Conservation (phyloP, 352 stramenopile species). For the Phytophthora boehmeriae region DNA sequence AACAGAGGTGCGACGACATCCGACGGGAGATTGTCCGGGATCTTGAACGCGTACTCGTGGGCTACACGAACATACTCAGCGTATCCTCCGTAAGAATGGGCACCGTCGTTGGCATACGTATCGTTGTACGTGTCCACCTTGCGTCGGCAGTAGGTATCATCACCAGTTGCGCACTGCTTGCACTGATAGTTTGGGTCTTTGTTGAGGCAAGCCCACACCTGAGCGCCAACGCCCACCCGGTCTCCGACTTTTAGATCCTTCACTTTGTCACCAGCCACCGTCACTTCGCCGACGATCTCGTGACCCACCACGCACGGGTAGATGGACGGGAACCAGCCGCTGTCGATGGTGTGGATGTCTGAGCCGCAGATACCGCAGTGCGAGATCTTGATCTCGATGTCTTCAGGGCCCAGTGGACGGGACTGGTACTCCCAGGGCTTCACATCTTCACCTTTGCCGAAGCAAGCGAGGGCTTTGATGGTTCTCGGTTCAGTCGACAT, state of each 20-base stretch:
- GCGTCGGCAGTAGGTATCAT: too few species aligned
- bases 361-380: slow-evolving; percentile 68
- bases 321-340: slow-evolving; percentile 42
- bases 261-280: slow-evolving; percentile 46
- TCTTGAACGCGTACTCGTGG: slow-evolving; percentile 69
- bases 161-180: slow-evolving; percentile 55
- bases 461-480: slow-evolving; percentile 51
- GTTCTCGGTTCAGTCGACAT: slow-evolving; percentile 40
- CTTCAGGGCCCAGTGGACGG: slow-evolving; percentile 43
- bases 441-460: slow-evolving; percentile 35
- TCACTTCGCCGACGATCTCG: slow-evolving; percentile 66
- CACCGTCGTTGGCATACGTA: slow-evolving; percentile 54
- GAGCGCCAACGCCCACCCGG: slow-evolving; percentile 83
- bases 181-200: slow-evolving; percentile 59
- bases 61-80: slow-evolving; percentile 67
- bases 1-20: slow-evolving; percentile 67
- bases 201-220: slow-evolving; percentile 71
- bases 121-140: slow-evolving; percentile 12
- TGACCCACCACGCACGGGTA: slow-evolving; percentile 64
- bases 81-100: slow-evolving; percentile 66
- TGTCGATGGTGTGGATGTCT: slow-evolving; percentile 62
- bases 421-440: slow-evolving; percentile 54
- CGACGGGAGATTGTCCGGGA: slow-evolving; percentile 73
- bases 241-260: slow-evolving; percentile 76
- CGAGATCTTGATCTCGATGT: slow-evolving; percentile 70